A percentile compares a stretch with the other conserved stretches of the same genome.
phyloP scores from a whole-genome alignment of 805 yeast species.

The Sungouiella thailandica region DNA sequence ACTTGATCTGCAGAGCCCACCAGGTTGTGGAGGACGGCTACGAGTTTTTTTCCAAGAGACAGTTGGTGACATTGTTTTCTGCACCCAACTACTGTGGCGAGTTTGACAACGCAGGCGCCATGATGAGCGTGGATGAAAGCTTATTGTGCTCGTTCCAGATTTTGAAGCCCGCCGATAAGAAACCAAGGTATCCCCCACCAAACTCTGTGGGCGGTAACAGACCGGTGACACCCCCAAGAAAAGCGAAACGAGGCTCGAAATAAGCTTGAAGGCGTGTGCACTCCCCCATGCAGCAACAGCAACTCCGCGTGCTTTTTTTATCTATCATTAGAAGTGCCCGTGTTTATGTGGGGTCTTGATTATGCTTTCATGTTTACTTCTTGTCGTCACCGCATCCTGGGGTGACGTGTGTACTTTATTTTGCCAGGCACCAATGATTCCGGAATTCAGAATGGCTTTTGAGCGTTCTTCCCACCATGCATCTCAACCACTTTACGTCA shows the following conservation, averaged over 20 bases:
- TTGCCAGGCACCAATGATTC: constrained; percentile 1
- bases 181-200: constrained; percentile 58
- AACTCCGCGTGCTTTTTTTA: not conserved
- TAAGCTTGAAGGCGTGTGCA: constrained; percentile 13
- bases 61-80: constrained; percentile 87
- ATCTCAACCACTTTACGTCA: constrained; percentile 2
- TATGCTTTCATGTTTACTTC: not conserved
- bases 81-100: constrained; percentile 99
- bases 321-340: not conserved
- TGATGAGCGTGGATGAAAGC: constrained; percentile 98
- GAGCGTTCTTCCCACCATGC: not conserved
- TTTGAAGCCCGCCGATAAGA: constrained; percentile 96
- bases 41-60: constrained; percentile 94
- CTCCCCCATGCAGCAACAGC: not conserved
- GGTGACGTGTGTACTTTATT: constrained; percentile 2
- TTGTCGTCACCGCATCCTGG: not conserved
- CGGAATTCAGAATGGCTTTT: not conserved
- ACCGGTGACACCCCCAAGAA: constrained; percentile 57
- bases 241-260: constrained; percentile 48
- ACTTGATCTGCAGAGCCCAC: constrained; percentile 96
- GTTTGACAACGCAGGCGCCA: constrained; percentile 98
- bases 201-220: constrained; percentile 38
- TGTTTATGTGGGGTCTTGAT: not conserved
- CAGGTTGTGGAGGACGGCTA: constrained; percentile 99
- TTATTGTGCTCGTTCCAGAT: constrained; percentile 94